Evolutionary conservation across 2,329 filamentous ascomycete genomes (phyloP), one percentile per base, ranked within the genome.

Genomic region (Fusarium neocosmosporiellum): DNA sequence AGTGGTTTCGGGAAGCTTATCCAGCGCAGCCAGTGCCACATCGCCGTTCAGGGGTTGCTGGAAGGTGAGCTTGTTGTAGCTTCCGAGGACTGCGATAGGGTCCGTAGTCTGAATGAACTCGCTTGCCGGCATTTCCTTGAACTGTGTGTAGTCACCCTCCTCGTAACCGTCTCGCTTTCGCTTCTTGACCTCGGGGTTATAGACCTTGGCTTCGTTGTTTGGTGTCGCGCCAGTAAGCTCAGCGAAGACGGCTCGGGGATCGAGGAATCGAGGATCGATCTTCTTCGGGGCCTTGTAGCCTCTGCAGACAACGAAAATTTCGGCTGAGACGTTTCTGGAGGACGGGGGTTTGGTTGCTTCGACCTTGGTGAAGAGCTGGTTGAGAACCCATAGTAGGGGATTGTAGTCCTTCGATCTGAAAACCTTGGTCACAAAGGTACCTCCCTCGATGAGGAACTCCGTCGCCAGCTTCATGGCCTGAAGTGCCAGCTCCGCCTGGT

Each of bases 391-490:
- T 57, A 98, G 88, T 53, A 99, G 84, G 66, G 94, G 92, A 81
- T 98, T 98, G 86, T 98, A 98, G 81, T 99, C 96, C 81, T 98
- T 98, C 36, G 94, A 97, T 71, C 96, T 87, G 87, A 99, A 99
- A 48, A 99, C 94, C 84, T 99, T 99, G 64, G 96, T 98, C 50
- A 98, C 95, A 74, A 98, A 98, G 10, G 92, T 96, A 72, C 96
- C 96, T 53, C 95, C 94, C 81, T 96, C 93, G 20, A 90, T 88
- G 66, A 99, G 84, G 77, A 99, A 99, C 75, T 99, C 96, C 0
- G 95, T 98, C 4, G 96, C 96, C 65, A 99, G 86, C 82, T 97
- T 98, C 88, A 99, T 88, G 10, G 94, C 93, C 81, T 98, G 94
- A 63, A 99, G 86, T 14, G 93, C 94, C 60, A 99, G 86, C 84